Evolutionary conservation across 306 rosid species (phyloP).

Genomic region (Citrullus mucosospermus): DNA sequence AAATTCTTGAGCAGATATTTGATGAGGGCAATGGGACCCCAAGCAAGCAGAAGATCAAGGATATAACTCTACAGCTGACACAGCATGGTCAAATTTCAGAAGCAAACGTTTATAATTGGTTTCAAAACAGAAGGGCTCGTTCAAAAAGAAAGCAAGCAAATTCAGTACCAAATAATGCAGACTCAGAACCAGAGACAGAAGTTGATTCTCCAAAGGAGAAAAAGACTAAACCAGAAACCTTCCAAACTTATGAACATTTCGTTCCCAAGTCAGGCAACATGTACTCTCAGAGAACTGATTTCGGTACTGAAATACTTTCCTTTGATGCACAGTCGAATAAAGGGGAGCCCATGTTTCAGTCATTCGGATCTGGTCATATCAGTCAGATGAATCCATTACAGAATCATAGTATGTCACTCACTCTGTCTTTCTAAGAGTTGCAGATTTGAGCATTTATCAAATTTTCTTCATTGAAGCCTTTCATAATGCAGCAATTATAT

Average conservation of each 20-base stretch:
- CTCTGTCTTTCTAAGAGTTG: background rate
- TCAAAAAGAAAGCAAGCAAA: constrained; percentile 51
- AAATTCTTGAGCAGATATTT: constrained; percentile 50
- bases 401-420: constrained; percentile 4
- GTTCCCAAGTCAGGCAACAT: constrained; percentile 18
- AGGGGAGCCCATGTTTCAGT: constrained; percentile 11
- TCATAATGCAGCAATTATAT: background rate
- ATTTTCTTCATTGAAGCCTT: background rate
- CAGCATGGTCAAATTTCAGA: constrained; percentile 72
- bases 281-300: constrained; percentile 40
- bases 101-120: constrained; percentile 81
- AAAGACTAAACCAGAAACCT: constrained; percentile 20
- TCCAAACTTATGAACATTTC: constrained; percentile 18
- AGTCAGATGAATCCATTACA: background rate
- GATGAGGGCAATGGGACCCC: constrained; percentile 71
- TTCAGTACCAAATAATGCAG: constrained; percentile 19
- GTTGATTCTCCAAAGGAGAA: constrained; percentile 43
- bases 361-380: constrained; percentile 1
- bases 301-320: constrained; percentile 12
- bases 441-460: background rate
- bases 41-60: constrained; percentile 53
- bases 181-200: constrained; percentile 28
- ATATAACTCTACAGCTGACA: constrained; percentile 38
- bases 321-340: background rate
- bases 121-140: constrained; percentile 78